Percentiles rank a stretch among this genome's conserved stretches.
These are phyloP conservation scores for Botrytis cinerea DNA, from an alignment of 2,329 filamentous ascomycete species.

Conservation along the genomic window DNA sequence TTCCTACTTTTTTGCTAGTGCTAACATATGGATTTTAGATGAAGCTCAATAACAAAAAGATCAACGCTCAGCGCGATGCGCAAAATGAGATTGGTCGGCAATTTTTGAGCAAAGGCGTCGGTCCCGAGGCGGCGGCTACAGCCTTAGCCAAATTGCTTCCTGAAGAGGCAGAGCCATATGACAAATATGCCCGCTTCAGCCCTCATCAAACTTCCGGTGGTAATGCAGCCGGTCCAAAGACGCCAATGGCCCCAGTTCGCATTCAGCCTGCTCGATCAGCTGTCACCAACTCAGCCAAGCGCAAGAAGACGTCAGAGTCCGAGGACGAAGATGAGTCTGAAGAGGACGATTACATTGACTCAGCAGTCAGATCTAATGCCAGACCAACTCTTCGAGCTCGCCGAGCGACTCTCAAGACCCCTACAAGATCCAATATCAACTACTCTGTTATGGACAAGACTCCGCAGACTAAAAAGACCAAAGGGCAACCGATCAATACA, in stretches of 20 bases:
- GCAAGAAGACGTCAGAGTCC: conserved; percentile 7
- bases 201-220: too few relatives aligned
- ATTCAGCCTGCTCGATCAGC: neutral
- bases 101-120: conserved; percentile 24
- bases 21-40: conserved; percentile 26
- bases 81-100: conserved; percentile 36
- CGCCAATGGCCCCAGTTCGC: neutral
- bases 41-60: conserved; percentile 36
- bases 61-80: conserved; percentile 35
- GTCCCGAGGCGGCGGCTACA: neutral
- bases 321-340: conserved; percentile 23
- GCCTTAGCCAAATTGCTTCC: neutral
- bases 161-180: neutral
- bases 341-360: conserved; percentile 21
- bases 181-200: neutral
- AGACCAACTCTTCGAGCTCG: neutral
- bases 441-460: neutral
- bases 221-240: neutral
- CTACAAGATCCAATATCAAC: neutral
- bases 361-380: neutral
- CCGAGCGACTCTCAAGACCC: neutral
- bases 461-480: neutral
- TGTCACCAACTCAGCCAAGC: neutral
- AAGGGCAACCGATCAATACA: neutral
- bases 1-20: neutral